phyloP scores from a whole-genome alignment of 2,329 filamentous ascomycete genomes.

The Coniella vitis region DNA sequence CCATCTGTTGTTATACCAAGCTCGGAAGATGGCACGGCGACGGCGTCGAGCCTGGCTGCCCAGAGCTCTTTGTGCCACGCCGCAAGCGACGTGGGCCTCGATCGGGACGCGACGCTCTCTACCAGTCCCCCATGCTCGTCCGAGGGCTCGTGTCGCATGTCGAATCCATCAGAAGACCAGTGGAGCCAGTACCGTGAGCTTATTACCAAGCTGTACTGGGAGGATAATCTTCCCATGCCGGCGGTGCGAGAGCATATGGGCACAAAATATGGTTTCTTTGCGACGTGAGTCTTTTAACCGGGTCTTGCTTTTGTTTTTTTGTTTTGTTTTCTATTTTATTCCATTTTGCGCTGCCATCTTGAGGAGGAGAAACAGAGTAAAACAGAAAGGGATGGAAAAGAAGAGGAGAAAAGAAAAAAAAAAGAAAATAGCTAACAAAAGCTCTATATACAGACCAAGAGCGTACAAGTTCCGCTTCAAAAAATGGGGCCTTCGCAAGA shows the following conservation, averaged over 20 bases:
- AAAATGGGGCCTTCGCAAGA: not conserved
- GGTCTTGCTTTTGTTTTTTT: too few relatives aligned
- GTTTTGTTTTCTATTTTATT: too few relatives aligned
- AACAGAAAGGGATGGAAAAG: too few relatives aligned
- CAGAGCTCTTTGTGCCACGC: too few relatives aligned
- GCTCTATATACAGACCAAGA: not conserved
- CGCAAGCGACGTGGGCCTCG: not conserved
- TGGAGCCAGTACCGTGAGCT: not conserved
- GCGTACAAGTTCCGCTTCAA: conserved; percentile 3
- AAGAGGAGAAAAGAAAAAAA: not conserved
- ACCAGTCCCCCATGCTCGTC: not conserved
- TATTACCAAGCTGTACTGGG: not conserved
- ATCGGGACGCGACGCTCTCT: not conserved
- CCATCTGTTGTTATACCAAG: too few relatives aligned
- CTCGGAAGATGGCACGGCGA: too few relatives aligned
- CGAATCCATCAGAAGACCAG: not conserved
- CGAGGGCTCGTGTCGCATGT: not conserved
- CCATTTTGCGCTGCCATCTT: too few relatives aligned
- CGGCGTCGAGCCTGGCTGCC: too few relatives aligned
- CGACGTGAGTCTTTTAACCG: conserved; percentile 1
- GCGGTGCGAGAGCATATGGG: conserved; percentile 1
- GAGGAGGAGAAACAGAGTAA: too few relatives aligned
- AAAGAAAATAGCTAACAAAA: not conserved
- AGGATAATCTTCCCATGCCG: not conserved
- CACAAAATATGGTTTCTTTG: not conserved